Percentiles rank a stretch among this genome's conserved stretches.
These are phyloP conservation scores for Fomitopsis schrenkii DNA, from an alignment of 1,284 basidiomycete species.

Conservation along the genomic window DNA sequence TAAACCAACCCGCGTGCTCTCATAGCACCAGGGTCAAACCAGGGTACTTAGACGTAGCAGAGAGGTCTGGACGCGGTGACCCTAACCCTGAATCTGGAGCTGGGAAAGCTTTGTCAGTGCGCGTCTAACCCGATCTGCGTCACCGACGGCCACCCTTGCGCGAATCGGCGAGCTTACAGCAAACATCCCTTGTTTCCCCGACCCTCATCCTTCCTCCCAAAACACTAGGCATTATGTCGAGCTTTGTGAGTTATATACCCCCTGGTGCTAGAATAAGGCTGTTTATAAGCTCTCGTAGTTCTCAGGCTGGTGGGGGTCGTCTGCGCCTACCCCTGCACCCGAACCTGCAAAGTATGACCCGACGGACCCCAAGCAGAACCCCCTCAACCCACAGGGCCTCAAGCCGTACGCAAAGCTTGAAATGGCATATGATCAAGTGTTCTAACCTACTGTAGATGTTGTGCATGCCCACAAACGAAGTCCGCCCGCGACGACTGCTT, in stretches of 20 bases:
- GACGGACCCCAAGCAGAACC: constrained; percentile 71
- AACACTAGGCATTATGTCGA: constrained; percentile 5
- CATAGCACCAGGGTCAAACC: too few relatives aligned
- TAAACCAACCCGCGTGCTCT: too few relatives aligned
- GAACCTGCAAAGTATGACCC: constrained; percentile 49
- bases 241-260: constrained; percentile 9
- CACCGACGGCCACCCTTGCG: neutral
- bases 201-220: neutral
- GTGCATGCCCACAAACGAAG: constrained; percentile 95
- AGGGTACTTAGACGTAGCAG: too few relatives aligned
- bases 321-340: constrained; percentile 24
- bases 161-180: neutral
- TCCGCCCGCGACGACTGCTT: constrained; percentile 91
- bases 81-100: constrained; percentile 9
- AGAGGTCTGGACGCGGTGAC: neutral
- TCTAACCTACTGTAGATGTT: constrained; percentile 56
- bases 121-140: neutral
- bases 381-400: constrained; percentile 84
- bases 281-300: constrained; percentile 25
- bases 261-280: neutral
- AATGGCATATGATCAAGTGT: neutral
- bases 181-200: neutral
- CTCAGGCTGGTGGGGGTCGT: constrained; percentile 37
- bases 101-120: constrained; percentile 1
- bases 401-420: constrained; percentile 70